Evolutionary conservation across 2,329 filamentous ascomycete genomes (phyloP).

Genomic region (Fusarium ambrosium): DNA sequence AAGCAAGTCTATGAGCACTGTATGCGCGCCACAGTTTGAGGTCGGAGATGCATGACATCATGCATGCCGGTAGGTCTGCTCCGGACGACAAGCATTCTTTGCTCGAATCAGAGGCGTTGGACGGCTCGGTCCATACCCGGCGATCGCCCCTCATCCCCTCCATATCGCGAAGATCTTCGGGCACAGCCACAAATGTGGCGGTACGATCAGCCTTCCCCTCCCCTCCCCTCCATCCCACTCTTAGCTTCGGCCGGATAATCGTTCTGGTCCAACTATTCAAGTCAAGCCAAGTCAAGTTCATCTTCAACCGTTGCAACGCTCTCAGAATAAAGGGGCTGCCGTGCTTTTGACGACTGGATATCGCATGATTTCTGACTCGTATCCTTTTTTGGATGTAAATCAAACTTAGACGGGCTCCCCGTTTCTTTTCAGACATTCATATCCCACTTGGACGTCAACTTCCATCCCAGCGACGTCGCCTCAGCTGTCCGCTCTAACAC

Average conservation of each 20-base stretch:
- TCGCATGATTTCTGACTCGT: background rate
- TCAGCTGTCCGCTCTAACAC: background rate
- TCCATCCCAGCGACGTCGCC: background rate
- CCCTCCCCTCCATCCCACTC: background rate
- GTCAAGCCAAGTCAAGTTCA: background rate
- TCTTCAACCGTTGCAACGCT: background rate
- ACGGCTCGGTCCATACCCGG: conserved; percentile 8
- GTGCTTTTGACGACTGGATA: background rate
- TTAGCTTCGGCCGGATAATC: background rate
- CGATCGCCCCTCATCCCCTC: conserved; percentile 19
- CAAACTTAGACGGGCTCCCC: background rate
- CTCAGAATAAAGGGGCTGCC: background rate
- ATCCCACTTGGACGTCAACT: background rate
- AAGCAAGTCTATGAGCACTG: conserved; percentile 15
- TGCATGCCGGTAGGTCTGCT: conserved; percentile 33
- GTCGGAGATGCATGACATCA: conserved; percentile 39
- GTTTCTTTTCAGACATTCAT: background rate
- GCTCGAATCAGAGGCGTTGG: conserved; percentile 26
- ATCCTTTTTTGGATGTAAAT: background rate
- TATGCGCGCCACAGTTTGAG: conserved; percentile 33
- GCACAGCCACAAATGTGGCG: conserved; percentile 29
- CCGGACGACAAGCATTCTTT: conserved; percentile 24
- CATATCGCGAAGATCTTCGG: conserved; percentile 21
- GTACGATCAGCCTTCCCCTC: background rate
- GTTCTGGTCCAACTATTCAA: background rate